Base-by-base conservation (phyloP, 345 rosid genomes). In the Aquilaria yunnanensis region DNA sequence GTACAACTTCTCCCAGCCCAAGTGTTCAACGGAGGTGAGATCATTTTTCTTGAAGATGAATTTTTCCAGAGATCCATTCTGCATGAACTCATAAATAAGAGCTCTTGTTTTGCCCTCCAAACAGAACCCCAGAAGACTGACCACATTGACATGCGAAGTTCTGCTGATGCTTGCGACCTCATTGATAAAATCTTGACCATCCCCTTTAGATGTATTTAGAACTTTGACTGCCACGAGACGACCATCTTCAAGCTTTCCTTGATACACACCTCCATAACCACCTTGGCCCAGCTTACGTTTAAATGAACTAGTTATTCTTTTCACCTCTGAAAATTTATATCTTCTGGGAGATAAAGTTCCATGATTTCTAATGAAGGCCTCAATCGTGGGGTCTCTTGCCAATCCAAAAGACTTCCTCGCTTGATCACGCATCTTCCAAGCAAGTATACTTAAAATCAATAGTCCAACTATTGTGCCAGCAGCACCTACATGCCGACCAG, bases 91-190 rank as follows among this genome's bases (percentile, higher is more conserved):
- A 9, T 73, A 81, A 23, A 81, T 48, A 6, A 75, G 66, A 34
- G 74, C 80, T 69, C 69, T 70, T 12, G 65, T 48, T 37, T 13
- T n/a, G 3, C 72, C 69, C 61, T 78, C 74, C 4, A 54, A 49
- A 57, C 76, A 74, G 14, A 70, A 78, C 2, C 75, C 72, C 0
- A 70, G 0, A 6, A 62, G 62, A 3, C 11, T 43, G 33, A 76
- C 81, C 0, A 81, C 43, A 47, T 81, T 81, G 49, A 78, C 74
- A 74, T 80, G 87, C 16, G 82, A 83, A n/a, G 80, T 78, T 72
- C 50, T 16, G 23, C 23, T 16, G 23, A 16, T 16, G 23, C 23
- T 16, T 16, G 23, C 23, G 23, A 16, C 23, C 50, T 82, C 86
- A 23, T 79, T 77, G 69, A 79, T 70, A 47, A 79, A 77, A 8